phyloP scores from a whole-genome alignment of 257 asterid genomes.

The Asclepias syriaca region DNA sequence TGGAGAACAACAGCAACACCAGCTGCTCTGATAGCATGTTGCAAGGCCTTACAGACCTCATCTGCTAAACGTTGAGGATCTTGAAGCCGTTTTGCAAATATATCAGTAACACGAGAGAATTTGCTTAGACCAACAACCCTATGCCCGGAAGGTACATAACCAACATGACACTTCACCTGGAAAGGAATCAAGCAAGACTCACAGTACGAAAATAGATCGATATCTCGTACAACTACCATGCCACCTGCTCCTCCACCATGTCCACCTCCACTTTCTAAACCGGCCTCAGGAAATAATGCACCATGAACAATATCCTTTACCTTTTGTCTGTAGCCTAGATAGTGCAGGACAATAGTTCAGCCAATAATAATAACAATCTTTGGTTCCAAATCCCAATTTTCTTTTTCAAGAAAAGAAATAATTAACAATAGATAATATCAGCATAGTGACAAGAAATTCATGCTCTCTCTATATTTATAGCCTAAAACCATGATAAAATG shows the following conservation, averaged over 20 bases:
- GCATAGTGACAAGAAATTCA: neutral
- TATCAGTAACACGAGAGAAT: conserved; percentile 85
- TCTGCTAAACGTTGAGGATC: conserved; percentile 78
- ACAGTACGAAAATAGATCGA: conserved; percentile 86
- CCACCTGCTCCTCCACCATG: conserved; percentile 94
- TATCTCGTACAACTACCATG: conserved; percentile 88
- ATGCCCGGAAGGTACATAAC: conserved; percentile 78
- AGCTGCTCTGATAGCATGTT: conserved; percentile 64
- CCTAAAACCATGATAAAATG: neutral
- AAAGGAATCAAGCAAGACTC: conserved; percentile 96
- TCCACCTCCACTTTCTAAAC: conserved; percentile 64
- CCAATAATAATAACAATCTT: neutral
- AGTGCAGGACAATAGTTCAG: neutral
- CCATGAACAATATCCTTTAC: conserved; percentile 73
- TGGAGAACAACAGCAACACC: conserved; percentile 87
- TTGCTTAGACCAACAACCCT: conserved; percentile 89
- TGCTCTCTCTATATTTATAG: neutral
- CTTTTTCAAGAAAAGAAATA: too few species aligned
- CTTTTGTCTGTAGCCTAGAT: conserved; percentile 68
- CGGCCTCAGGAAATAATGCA: conserved; percentile 88
- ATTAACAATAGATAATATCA: too few species aligned
- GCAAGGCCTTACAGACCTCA: conserved; percentile 69
- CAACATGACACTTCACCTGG: conserved; percentile 86
- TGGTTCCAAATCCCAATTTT: neutral
- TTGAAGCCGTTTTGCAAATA: conserved; percentile 84